phyloP scores from a whole-genome alignment of 2,329 filamentous ascomycete genomes.

The Eurotiales sp. region DNA sequence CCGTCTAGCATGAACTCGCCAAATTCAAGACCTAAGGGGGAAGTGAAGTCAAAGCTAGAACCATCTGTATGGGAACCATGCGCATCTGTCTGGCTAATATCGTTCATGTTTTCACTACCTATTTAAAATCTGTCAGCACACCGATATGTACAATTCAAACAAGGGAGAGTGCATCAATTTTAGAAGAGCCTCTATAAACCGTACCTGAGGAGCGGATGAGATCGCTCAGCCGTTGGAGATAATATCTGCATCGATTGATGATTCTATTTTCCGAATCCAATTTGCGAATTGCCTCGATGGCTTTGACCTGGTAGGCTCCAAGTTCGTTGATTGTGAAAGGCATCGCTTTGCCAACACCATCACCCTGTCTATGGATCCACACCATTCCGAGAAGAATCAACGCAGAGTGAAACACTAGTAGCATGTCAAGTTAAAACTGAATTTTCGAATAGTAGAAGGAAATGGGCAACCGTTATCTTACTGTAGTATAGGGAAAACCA shows the following conservation, averaged over 20 bases:
- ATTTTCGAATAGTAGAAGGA: not conserved
- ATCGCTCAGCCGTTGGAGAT: not conserved
- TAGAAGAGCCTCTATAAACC: no score
- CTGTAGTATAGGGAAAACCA: constrained; percentile 42
- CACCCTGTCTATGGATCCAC: not conserved
- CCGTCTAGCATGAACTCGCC: not conserved
- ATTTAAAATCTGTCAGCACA: not conserved
- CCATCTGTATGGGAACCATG: not conserved
- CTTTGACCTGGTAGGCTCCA: not conserved
- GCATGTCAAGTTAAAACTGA: not conserved
- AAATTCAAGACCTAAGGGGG: not conserved
- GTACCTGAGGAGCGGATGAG: not conserved
- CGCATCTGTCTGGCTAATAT: not conserved
- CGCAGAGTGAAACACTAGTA: not conserved
- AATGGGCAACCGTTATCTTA: not conserved
- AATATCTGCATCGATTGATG: not conserved
- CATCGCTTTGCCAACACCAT: not conserved
- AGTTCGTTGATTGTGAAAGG: not conserved
- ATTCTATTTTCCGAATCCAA: not conserved
- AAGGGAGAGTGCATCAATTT: no score
- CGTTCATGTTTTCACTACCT: not conserved
- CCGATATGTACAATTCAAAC: not conserved
- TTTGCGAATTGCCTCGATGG: not conserved
- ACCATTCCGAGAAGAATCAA: not conserved
- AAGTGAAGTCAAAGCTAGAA: not conserved